Percentiles rank a stretch among this genome's conserved stretches.
phyloP scores from a whole-genome alignment of 768 basidiomycete species.

The Suillus luteus region DNA sequence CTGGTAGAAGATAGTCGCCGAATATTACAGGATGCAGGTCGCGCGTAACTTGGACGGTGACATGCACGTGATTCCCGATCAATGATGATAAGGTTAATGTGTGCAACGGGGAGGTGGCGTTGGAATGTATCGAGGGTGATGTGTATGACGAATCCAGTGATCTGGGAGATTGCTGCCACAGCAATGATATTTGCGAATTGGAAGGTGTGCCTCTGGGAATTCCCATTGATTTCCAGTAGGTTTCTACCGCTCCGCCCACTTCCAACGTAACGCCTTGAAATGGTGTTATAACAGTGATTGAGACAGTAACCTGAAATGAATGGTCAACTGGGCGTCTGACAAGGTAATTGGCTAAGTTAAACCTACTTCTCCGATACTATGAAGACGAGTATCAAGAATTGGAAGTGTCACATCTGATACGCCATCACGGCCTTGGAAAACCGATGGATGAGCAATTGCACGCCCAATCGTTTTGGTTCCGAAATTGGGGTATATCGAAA shows the following conservation, averaged over 20 bases:
- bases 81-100: constrained; percentile 87
- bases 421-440: constrained; percentile 61
- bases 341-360: background rate
- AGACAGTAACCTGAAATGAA: constrained; percentile 74
- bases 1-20: constrained; percentile 74
- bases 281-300: constrained; percentile 81
- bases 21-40: constrained; percentile 90
- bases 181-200: constrained; percentile 39
- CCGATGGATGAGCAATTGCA: constrained; percentile 79
- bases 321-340: constrained; percentile 11
- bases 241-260: constrained; percentile 93
- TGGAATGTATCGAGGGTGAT: constrained; percentile 69
- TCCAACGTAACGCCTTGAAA: constrained; percentile 93
- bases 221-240: constrained; percentile 91
- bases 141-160: constrained; percentile 59
- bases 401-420: constrained; percentile 62
- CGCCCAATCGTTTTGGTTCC: constrained; percentile 96
- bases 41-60: constrained; percentile 88
- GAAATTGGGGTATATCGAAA: constrained; percentile 96
- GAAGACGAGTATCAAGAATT: constrained; percentile 88
- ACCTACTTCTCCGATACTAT: constrained; percentile 89
- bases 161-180: constrained; percentile 35
- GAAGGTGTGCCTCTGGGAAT: constrained; percentile 30
- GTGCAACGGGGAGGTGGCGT: constrained; percentile 48
- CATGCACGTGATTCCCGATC: constrained; percentile 83